These are phyloP conservation scores for Musa balbisiana DNA, from an alignment of 202 grass and related monocot species.

Conservation along the genomic window DNA sequence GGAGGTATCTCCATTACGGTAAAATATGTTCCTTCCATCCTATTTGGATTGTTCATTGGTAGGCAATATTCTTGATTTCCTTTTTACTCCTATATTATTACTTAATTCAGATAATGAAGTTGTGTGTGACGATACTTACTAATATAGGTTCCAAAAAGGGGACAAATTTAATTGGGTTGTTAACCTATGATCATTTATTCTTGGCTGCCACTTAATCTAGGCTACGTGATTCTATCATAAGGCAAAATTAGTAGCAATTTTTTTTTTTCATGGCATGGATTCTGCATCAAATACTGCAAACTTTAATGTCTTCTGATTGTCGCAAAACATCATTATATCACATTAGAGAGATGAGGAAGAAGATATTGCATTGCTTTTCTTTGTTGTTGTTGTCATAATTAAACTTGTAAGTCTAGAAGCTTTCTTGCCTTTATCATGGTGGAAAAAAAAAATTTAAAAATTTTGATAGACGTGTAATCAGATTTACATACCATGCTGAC, in stretches of 20 bases:
- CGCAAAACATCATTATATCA: too few relatives aligned
- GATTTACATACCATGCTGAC: neutral
- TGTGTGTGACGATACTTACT: neutral
- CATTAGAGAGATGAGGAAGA: too few relatives aligned
- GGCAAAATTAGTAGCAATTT: neutral
- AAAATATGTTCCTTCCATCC: conserved; percentile 37
- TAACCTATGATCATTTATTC: neutral
- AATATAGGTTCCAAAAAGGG: neutral
- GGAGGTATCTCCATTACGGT: conserved; percentile 88
- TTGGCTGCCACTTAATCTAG: neutral
- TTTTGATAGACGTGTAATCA: neutral
- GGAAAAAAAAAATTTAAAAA: neutral
- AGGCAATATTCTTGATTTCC: conserved; percentile 13
- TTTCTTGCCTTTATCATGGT: neutral
- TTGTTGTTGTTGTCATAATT: neutral
- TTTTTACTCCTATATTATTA: neutral
- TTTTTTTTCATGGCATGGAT: too few relatives aligned
- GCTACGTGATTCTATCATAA: neutral
- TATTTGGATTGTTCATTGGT: neutral
- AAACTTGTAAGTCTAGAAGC: neutral
- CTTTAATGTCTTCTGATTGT: too few relatives aligned
- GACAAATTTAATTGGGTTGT: neutral
- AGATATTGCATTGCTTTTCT: too few relatives aligned
- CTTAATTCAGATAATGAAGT: neutral
- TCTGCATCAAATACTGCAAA: too few relatives aligned